Base-by-base conservation (phyloP, 768 basidiomycete species). In the Dendrothele bispora region DNA sequence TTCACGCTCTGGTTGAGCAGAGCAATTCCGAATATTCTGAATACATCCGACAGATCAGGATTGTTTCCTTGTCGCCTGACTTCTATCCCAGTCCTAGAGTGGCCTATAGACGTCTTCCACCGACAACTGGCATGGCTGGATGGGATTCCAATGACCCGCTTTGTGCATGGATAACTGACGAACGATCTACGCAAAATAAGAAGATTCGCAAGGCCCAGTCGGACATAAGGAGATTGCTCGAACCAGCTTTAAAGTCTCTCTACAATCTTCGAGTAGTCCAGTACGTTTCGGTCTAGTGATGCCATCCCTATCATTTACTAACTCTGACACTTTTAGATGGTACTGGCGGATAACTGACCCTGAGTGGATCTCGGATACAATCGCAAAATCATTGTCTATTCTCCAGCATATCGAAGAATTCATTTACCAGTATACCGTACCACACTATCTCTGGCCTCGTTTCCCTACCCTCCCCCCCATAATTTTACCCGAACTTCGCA, bases 231-330 rank as follows among this genome's bases (percentile, higher is more conserved):
- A 24, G 10, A 6, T 27, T 32, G 8, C 15, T 44, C 14, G 29
- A 34, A 24, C 30, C 30, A 22, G 43, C 43, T 22, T 35, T 44
- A 22, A 30, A 21, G 28, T 44, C 43, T n/a, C 25, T 44, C 5
- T 5, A 34, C 10, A 4, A 20, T 44, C 28, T 44, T 7, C 21
- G 21, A 22, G 17, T 34, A n/a, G 18, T 44, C 14, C 43, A 21
- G 43, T 44, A 5, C 7, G 43, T 34, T 17, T 11, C 14, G 14
- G 14, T 15, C 5, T 44, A 44, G n/a, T 10, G 7, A 6, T 20
- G 11, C 21, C 14, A 30, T 5, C 7, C 17, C 30, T 12, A 32
- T 7, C 36, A 5, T n/a, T 14, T 32, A 14, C 32, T 34, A 4
- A 24, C 11, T 25, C 26, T 34, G 22, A 24, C n/a, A 4, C 22